A percentile compares a stretch with the other conserved stretches of the same genome.
Evolutionary conservation across 2,329 filamentous ascomycete genomes (phyloP).

Genomic region (Bisporella sp.): DNA sequence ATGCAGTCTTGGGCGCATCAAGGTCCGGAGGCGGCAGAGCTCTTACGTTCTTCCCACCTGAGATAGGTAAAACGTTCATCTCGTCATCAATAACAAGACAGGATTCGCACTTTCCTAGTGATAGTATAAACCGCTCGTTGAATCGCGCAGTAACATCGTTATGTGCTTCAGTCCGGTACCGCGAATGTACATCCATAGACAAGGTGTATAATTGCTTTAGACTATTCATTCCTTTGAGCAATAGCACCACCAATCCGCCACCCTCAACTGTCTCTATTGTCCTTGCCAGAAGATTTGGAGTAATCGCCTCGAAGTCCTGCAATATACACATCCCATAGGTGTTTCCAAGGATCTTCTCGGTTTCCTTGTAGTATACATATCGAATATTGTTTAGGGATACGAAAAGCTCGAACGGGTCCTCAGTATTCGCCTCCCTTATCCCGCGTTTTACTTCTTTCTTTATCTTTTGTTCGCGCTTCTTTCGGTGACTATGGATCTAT

Average conservation of each 20-base stretch:
- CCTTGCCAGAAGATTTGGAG: conserved; percentile 89
- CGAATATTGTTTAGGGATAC: conserved; percentile 94
- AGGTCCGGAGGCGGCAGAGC: conserved; percentile 69
- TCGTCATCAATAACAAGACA: conserved; percentile 97
- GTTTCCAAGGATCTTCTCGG: conserved; percentile 95
- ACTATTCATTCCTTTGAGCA: conserved; percentile 94
- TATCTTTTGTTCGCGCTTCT: conserved; percentile 97
- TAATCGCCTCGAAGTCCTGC: conserved; percentile 96
- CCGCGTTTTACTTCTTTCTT: conserved; percentile 97
- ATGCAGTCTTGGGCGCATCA: conserved; percentile 64
- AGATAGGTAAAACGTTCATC: conserved; percentile 93
- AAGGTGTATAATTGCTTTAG: conserved; percentile 95
- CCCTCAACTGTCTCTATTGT: conserved; percentile 98
- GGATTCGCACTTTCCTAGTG: conserved; percentile 87
- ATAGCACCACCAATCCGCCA: conserved; percentile 80
- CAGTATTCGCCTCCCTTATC: conserved; percentile 82
- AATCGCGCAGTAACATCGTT: conserved; percentile 91
- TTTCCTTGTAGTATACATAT: conserved; percentile 99
- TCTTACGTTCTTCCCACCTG: conserved; percentile 85
- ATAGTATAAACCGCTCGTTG: conserved; percentile 95
- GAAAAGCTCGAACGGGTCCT: conserved; percentile 96
- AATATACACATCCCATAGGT: conserved; percentile 98
- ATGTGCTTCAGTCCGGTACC: conserved; percentile 94
- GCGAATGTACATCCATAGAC: conserved; percentile 95
- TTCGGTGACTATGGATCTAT: conserved; percentile 62